Conservation (phyloP, 441 rosid genomes). For the Adansonia grandidieri region DNA sequence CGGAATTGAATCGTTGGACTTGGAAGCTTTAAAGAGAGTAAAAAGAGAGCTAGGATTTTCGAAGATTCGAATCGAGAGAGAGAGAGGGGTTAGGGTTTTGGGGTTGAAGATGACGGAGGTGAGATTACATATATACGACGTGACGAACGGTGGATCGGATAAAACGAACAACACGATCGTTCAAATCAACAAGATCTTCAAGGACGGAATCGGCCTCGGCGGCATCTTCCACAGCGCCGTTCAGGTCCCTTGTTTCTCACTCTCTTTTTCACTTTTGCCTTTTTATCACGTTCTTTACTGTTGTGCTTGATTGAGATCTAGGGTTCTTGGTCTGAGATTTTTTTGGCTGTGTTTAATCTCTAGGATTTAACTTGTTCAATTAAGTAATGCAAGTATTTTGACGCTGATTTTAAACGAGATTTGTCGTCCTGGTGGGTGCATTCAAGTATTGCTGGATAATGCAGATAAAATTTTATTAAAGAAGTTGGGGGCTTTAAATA, state of each 20-base stretch:
- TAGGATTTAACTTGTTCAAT: slow-evolving; percentile 7
- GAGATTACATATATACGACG: slow-evolving; percentile 82
- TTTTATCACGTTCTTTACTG: slow-evolving; percentile 11
- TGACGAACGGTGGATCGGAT: slow-evolving; percentile 97
- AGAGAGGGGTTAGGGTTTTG: not conserved
- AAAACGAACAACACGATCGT: slow-evolving; percentile 89
- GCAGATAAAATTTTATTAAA: not conserved
- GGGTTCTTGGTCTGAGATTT: slow-evolving; percentile 18
- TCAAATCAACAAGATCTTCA: slow-evolving; percentile 94
- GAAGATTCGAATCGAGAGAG: not conserved
- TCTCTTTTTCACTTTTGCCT: slow-evolving; percentile 6
- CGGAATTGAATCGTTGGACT: slow-evolving; percentile 30
- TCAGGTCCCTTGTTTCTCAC: slow-evolving; percentile 53
- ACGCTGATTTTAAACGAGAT: not conserved
- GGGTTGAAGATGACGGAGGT: slow-evolving; percentile 54
- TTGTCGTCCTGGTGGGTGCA: not conserved
- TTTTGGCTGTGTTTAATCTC: not conserved
- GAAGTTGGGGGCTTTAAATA: not conserved
- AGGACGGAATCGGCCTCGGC: slow-evolving; percentile 90
- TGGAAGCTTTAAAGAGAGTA: slow-evolving; percentile 16
- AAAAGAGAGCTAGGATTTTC: slow-evolving; percentile 13
- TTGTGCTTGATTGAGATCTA: slow-evolving; percentile 29
- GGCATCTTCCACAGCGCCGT: slow-evolving; percentile 99
- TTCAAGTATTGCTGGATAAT: not conserved
- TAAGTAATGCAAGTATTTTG: not conserved